Evolutionary conservation across 1,284 basidiomycete genomes (phyloP).

Genomic region (Cutaneotrichosporon cavernicola): DNA sequence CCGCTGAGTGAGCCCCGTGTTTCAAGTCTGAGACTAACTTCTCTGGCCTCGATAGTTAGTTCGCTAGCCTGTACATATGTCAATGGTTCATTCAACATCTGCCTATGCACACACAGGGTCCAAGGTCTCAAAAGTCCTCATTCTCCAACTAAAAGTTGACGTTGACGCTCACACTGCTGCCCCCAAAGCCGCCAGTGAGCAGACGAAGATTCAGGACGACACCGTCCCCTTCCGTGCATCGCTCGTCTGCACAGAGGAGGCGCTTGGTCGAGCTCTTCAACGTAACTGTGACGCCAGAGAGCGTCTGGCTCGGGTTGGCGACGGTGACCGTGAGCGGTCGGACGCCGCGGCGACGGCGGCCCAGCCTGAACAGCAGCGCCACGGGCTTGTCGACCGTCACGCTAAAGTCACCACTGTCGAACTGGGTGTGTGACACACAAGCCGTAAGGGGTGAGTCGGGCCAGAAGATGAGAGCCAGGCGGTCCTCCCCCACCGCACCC

Average conservation of each 20-base stretch:
- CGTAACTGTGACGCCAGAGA: slow-evolving; percentile 18
- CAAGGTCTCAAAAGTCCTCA: neutral
- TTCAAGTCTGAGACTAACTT: neutral
- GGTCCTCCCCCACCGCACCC: slow-evolving; percentile 22
- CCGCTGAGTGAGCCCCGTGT: neutral
- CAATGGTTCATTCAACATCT: neutral
- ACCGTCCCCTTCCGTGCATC: neutral
- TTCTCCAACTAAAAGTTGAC: neutral
- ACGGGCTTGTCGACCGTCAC: slow-evolving; percentile 55
- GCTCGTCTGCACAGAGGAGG: neutral
- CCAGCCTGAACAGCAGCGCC: slow-evolving; percentile 55
- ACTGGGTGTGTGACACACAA: slow-evolving; percentile 25
- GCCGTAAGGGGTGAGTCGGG: slow-evolving; percentile 13
- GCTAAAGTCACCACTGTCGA: slow-evolving; percentile 46
- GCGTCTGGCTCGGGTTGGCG: slow-evolving; percentile 61
- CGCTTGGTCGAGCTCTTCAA: slow-evolving; percentile 4
- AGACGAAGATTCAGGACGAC: neutral
- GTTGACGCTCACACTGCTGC: slow-evolving; percentile 9
- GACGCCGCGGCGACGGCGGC: slow-evolving; percentile 20
- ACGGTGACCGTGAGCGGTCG: slow-evolving; percentile 54
- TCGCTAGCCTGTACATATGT: neutral
- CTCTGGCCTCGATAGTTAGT: neutral
- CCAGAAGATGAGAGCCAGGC: slow-evolving; percentile 31
- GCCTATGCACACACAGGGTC: neutral
- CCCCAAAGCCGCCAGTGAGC: slow-evolving; percentile 5